Base-by-base conservation (phyloP, 192 early-diverging fungal genomes). In the Gamsiella multidivaricata region DNA sequence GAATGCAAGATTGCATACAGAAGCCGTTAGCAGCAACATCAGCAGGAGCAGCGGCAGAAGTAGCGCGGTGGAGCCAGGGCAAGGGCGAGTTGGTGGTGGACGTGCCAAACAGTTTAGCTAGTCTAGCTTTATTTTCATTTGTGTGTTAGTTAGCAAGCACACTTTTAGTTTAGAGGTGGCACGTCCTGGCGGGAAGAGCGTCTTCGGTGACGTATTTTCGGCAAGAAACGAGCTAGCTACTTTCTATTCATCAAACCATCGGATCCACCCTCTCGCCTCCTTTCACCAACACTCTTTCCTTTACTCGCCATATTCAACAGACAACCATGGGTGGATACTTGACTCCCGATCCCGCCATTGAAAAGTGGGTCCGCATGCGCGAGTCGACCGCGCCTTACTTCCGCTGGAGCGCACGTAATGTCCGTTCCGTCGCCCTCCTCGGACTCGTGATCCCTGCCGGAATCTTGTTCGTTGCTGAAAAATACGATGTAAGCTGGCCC, bases 311-410 rank as follows among this genome's bases (percentile, higher is more conserved):
- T 25, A 46, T 54, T 33, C 46, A 49, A n/a, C 15, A 49, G 28
- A 61, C 34, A 53, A 53, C 60, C 34, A 78, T 78, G 74, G 74
- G 59, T 52, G 74, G 65, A 69, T 78, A 64, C 74, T 59, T 78
- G 51, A 62, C 65, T 63, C 65, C 42, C 28, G 74, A 78, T 61
- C 74, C 74, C 37, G 74, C 74, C 53, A 39, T 78, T 34, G 74
- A 78, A 36, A 78, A 78, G 74, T 78, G 74, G 74, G 66, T 78
- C 20, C 74, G 74, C 66, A 78, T 78, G 74, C 74, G 74, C 66
- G 74, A 78, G 45, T 69, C 74, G 36, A 78, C 74, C n/a, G 61
- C 59, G 36, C 63, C 57, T 59, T 49, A 78, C 39, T 78, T 78
- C 52, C 53, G 60, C 45, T 78, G 74, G 74, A 78, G 59, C 61